phyloP scores from a whole-genome alignment of 2,329 filamentous ascomycete species.

The Colletotrichum sp. region DNA sequence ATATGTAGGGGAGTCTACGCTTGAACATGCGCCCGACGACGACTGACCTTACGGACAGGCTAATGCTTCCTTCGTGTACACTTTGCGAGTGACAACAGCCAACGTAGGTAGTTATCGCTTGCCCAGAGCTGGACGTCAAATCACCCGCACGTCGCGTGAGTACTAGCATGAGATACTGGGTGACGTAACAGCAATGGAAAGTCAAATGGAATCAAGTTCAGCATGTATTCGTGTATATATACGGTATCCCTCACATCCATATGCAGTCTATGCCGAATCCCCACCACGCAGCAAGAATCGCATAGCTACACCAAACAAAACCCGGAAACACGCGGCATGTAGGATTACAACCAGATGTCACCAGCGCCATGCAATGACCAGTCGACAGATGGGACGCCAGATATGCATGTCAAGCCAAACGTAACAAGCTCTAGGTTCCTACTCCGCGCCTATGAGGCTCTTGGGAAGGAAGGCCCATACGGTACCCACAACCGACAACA shows the following conservation, averaged over 20 bases:
- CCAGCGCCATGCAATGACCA: background rate
- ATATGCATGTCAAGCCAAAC: background rate
- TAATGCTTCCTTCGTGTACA: background rate
- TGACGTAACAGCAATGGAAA: background rate
- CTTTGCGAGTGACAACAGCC: background rate
- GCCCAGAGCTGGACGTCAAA: background rate
- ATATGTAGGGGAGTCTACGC: background rate
- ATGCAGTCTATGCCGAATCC: background rate
- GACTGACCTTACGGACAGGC: background rate
- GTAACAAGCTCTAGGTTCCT: background rate
- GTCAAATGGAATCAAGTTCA: background rate
- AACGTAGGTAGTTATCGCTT: background rate
- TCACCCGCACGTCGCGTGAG: background rate
- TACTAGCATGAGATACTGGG: background rate
- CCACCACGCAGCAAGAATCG: background rate
- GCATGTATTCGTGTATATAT: background rate
- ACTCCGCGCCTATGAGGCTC: slow-evolving; percentile 67
- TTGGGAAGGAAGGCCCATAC: slow-evolving; percentile 89
- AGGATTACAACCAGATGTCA: background rate
- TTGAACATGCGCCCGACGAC: background rate
- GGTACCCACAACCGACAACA: slow-evolving; percentile 79
- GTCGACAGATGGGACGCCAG: background rate
- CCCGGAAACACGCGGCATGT: background rate
- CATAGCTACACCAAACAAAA: background rate
- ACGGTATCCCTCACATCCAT: background rate